These are phyloP conservation scores for Coniochaeta ligniaria DNA, from an alignment of 2,329 filamentous ascomycete species.

Conservation along the genomic window DNA sequence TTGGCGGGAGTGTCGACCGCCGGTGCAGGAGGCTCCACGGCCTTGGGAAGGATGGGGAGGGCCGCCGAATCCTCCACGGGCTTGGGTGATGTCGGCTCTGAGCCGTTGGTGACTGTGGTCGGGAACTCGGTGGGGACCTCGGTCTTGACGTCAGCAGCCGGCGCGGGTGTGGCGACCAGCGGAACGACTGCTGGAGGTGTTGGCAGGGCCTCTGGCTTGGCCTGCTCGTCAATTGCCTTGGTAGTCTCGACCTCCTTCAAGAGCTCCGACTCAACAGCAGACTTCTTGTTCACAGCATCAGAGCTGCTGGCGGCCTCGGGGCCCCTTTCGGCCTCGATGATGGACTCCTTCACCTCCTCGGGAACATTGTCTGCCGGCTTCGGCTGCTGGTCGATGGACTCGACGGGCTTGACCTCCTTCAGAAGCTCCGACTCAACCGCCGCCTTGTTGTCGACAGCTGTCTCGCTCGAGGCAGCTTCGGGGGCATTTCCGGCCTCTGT, in stretches of 20 bases:
- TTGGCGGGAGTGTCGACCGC: slow-evolving; percentile 7
- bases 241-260: not conserved
- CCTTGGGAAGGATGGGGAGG: slow-evolving; percentile 7
- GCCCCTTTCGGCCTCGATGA: not conserved
- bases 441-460: slow-evolving; percentile 71
- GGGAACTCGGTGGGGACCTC: not conserved
- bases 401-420: slow-evolving; percentile 32
- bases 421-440: slow-evolving; percentile 68
- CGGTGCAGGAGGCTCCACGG: slow-evolving; percentile 10
- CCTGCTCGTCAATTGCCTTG: too few species aligned
- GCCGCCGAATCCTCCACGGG: slow-evolving; percentile 4
- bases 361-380: not conserved
- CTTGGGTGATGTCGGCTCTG: slow-evolving; percentile 9
- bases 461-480: slow-evolving; percentile 63
- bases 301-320: not conserved
- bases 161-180: not conserved
- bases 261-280: not conserved
- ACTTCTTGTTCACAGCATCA: too few species aligned
- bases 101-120: slow-evolving; percentile 10
- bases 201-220: not conserved
- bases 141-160: not conserved
- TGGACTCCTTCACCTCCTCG: not conserved
- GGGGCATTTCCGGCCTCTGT: slow-evolving; percentile 52
- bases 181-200: not conserved
- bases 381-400: not conserved